Evolutionary conservation across 768 basidiomycete species (phyloP), one percentile per base, ranked within the genome.

Genomic region (Kwoniella europaea): DNA sequence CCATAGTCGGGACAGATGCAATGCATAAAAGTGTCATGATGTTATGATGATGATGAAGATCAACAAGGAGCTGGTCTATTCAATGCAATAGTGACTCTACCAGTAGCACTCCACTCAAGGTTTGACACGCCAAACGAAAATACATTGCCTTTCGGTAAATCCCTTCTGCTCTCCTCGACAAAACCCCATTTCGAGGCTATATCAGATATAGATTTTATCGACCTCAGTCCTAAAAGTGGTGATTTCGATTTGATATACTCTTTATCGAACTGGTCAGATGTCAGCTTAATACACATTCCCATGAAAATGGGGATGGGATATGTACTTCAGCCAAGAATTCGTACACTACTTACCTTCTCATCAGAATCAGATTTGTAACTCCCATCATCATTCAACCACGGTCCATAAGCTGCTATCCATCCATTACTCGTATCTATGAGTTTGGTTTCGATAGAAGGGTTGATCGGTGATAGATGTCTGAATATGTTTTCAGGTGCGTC

Each of bases 131-230:
- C 78, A 79, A 22, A 79, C 69, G 12, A 79, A 57, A 69, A 76
- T 66, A 72, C 65, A 54, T 79, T 79, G 4, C 78, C 78, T 52
- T 69, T 70, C 16, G 78, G 73, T 69, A 79, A 74, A n/a, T 75
- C 74, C 56, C 57, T 42, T 62, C 75, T 66, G 10, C 24, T 29
- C 22, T 69, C 72, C 44, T 72, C 71, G 35, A 46, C 50, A 46
- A 79, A 79, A 2, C 78, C 78, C 73, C 72, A 75, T 58, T 57
- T 63, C 16, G 41, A 41, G 2, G 78, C 78, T 55, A 73, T 62
- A 2, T n/a, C 57, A 9, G 68, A 68, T 41, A 79, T 69, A 12
- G 64, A 64, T 1, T 29, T n/a, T 16, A 79, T 63, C 15, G 67
- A 67, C 52, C 78, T 57, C 6, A 79, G 58, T 0, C 78, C 78